Evolutionary conservation across 2,329 filamentous ascomycete species (phyloP).

Genomic region (Diplodia sapinea): DNA sequence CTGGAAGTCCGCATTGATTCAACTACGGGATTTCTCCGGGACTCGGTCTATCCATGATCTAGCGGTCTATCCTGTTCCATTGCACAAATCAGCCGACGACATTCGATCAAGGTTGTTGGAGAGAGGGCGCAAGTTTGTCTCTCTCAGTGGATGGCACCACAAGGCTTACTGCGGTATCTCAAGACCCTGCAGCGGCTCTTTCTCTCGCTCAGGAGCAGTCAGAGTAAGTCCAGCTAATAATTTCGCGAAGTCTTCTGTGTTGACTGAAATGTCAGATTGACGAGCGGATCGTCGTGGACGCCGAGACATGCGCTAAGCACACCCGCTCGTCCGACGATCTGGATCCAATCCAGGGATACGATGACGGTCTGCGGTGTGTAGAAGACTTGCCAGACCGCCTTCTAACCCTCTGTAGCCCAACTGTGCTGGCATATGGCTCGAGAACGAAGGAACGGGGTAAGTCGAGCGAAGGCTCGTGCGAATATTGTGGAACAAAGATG

Average conservation of each 20-base stretch:
- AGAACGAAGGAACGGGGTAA: conserved; percentile 44
- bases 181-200: conserved; percentile 17
- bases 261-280: conserved; percentile 32
- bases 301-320: conserved; percentile 34
- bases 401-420: conserved; percentile 37
- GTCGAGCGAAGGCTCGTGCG: conserved; percentile 12
- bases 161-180: conserved; percentile 36
- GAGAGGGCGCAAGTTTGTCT: conserved; percentile 37
- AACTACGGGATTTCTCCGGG: conserved; percentile 36
- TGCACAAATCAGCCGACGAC: conserved; percentile 33
- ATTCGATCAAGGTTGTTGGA: conserved; percentile 35
- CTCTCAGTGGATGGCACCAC: conserved; percentile 37
- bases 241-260: not conserved
- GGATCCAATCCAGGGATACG: too few relatives aligned
- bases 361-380: not conserved
- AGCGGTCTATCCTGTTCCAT: conserved; percentile 34
- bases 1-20: conserved; percentile 32
- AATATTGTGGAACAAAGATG: conserved; percentile 41
- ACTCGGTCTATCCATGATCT: conserved; percentile 36
- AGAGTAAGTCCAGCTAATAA: not conserved
- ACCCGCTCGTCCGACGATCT: too few relatives aligned
- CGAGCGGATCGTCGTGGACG: conserved; percentile 36
- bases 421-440: conserved; percentile 42
- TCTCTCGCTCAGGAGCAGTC: not conserved
- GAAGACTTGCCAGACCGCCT: not conserved